Evolutionary conservation across 805 yeast genomes (phyloP), one percentile per base, ranked within the genome.

Genomic region (Lipomyces orientalis): DNA sequence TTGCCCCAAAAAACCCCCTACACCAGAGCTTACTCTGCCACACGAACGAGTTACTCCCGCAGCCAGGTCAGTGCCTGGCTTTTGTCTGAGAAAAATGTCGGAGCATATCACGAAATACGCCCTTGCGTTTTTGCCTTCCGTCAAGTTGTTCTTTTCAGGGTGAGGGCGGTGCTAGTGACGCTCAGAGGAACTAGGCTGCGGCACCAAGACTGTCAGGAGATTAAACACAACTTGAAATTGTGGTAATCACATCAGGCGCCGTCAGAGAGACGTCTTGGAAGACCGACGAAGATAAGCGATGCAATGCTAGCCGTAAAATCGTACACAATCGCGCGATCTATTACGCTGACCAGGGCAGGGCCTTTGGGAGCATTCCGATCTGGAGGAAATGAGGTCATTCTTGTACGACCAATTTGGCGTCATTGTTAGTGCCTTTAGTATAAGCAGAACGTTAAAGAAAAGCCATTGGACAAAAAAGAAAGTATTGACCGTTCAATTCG

Each of bases 341-440:
- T 16, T 16, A 22, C n/a, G 29, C 54, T 51, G 54, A 51, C 54
- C 12, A 51, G 54, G 54, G 19, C 54, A 51, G 54, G 31, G 19
- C 33, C n/a, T 51, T 4, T 29, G 1, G 54, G 54, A 51, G 33
- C 33, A 51, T 51, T 51, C n/a, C n/a, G n/a, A n/a, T n/a, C n/a
- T n/a, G n/a, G n/a, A n/a, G n/a, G n/a, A n/a, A n/a, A 51, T 51
- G 54, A 51, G 54, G 25, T 51, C 54, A 9, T 51, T 51, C 54
- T 1, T 51, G 19, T 39, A 51, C 14, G 54, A 51, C 54, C 31
- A 51, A 51, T 51, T 22, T 25, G 54, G 33, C 14, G 54, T 51
- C 54, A 19, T 51, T 12, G 54, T 19, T 51, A 8, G 54, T 51
- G 54, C 54, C 12, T 51, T 31, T 51, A 51, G 2, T 19, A 51